phyloP scores from a whole-genome alignment of 2,329 filamentous ascomycete genomes.

The Scorias spongiosa region DNA sequence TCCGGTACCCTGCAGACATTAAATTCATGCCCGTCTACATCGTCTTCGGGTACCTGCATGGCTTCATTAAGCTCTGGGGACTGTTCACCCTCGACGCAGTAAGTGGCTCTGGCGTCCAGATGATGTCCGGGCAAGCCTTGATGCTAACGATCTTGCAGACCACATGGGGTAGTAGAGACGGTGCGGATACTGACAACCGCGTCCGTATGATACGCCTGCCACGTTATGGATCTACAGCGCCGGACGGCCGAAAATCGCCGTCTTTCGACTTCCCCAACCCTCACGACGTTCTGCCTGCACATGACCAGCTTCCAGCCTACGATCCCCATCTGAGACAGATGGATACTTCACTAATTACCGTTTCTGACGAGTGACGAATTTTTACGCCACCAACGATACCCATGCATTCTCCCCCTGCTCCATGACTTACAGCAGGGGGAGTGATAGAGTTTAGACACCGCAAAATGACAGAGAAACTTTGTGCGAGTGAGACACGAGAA shows the following conservation, averaged over 20 bases:
- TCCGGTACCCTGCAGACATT: constrained; percentile 68
- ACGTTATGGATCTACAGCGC: constrained; percentile 15
- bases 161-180: constrained; percentile 86
- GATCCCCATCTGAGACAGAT: constrained; percentile 11
- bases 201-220: constrained; percentile 44
- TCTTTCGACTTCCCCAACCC: constrained; percentile 15
- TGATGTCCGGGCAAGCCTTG: constrained; percentile 1
- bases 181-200: constrained; percentile 71
- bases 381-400: constrained; percentile 13
- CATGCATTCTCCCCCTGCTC: constrained; percentile 11
- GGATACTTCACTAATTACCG: constrained; percentile 5
- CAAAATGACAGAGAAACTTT: not conserved
- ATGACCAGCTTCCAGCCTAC: constrained; percentile 18
- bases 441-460: constrained; percentile 12
- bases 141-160: constrained; percentile 41
- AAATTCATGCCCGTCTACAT: constrained; percentile 72
- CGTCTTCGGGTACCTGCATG: constrained; percentile 83
- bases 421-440: constrained; percentile 13
- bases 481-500: too few relatives aligned
- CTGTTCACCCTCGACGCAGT: constrained; percentile 57
- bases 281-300: constrained; percentile 6
- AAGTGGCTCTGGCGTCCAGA: constrained; percentile 24
- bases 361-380: constrained; percentile 15
- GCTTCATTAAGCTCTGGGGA: constrained; percentile 81
- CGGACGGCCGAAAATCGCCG: constrained; percentile 17